A percentile compares a stretch with the other conserved stretches of the same genome.
Conservation (phyloP, 2,329 filamentous ascomycete genomes). For the Botrytis tulipae region DNA sequence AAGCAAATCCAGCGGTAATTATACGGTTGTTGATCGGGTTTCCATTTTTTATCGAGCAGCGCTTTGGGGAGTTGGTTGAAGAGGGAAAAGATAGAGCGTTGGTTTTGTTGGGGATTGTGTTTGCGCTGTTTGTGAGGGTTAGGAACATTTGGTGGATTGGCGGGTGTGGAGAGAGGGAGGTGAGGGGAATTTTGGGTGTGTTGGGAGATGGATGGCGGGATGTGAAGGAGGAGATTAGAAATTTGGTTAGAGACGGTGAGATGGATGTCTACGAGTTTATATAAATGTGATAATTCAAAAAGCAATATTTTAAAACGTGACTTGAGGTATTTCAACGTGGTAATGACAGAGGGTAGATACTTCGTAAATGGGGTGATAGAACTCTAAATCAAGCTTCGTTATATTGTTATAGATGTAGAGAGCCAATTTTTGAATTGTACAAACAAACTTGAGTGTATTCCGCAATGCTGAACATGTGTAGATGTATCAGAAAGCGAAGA, state of each 20-base stretch:
- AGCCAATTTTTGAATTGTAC: not conserved
- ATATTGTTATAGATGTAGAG: not conserved
- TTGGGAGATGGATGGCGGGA: slow-evolving; percentile 13
- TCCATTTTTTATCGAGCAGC: slow-evolving; percentile 18
- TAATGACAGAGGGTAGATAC: not conserved
- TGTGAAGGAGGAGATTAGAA: not conserved
- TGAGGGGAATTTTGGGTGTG: slow-evolving; percentile 9
- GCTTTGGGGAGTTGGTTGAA: slow-evolving; percentile 23
- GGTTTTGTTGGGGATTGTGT: slow-evolving; percentile 34
- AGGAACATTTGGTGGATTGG: slow-evolving; percentile 40
- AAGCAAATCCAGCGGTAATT: slow-evolving; percentile 4
- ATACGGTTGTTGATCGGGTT: slow-evolving; percentile 20
- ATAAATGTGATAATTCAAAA: not conserved
- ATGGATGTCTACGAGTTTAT: not conserved
- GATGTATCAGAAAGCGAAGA: not conserved
- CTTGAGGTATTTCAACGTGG: not conserved
- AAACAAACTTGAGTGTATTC: not conserved
- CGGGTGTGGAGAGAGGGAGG: slow-evolving; percentile 11
- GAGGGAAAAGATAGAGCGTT: slow-evolving; percentile 23
- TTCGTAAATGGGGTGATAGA: not conserved
- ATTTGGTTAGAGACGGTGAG: not conserved
- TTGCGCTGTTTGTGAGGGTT: slow-evolving; percentile 36
- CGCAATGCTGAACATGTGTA: not conserved
- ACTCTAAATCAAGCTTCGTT: not conserved
- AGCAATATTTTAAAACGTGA: too few relatives aligned